Evolutionary conservation across 208 protist genomes (phyloP), one percentile per base, ranked within the genome.

Genomic region (Leishmania lainsoni): DNA sequence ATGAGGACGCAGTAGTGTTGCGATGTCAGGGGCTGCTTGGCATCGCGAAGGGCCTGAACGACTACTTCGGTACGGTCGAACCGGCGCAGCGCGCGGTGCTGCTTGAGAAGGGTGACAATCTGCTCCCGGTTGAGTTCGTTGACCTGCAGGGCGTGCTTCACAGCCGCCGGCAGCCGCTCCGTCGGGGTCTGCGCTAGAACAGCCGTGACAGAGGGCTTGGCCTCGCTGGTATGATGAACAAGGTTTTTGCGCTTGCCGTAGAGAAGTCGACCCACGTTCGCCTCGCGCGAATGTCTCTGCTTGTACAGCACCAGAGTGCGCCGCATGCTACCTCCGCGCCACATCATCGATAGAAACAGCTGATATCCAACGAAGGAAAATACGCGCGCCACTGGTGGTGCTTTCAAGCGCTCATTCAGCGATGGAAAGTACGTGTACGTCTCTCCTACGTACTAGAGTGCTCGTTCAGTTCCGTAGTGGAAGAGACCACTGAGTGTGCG

Each of bases 191-290:
- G 79, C 20, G 81, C 65, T 22, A 95, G 73, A 56, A 96, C 75
- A n/a, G 84, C 71, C 9, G 86, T 78, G 0, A 90, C 86, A 35
- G 88, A 78, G 4, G 88, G 92, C 76, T 92, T 93, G 26, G 85
- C 87, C 42, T 79, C 78, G 75, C 92, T 96, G 39, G 84, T 70
- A 16, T 54, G 76, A 78, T 96, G 94, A 20, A 91, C 78, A 35
- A 86, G 83, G 77, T 95, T 95, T 65, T 91, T 94, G 10, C 88
- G 78, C 73, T 95, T 97, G 39, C 94, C 94, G 78, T 97, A 97
- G n/a, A 97, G 87, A 20, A 97, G 85, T 17, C 88, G 87, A 0
- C 73, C 90, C 58, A 97, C 85, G 76, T 97, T 83, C 0, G 89
- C 87, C 45, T 78, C 63, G 10, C 59, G 76, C 22, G 76, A 76